These are phyloP conservation scores for Fusarium hainanense DNA, from an alignment of 2,329 filamentous ascomycete genomes.

Conservation along the genomic window DNA sequence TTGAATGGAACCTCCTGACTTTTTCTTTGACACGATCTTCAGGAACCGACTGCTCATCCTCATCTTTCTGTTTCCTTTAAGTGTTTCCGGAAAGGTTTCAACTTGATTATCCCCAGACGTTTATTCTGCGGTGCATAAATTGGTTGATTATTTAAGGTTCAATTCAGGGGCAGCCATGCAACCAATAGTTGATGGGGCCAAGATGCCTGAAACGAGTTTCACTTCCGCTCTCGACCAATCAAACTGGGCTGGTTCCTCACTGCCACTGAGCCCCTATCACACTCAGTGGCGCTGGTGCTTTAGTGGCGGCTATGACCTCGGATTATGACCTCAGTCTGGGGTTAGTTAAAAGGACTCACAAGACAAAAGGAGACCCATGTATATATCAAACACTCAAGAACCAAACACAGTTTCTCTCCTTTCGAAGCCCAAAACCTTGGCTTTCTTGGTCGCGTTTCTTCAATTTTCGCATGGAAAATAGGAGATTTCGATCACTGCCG, in stretches of 20 bases:
- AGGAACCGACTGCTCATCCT: slow-evolving; percentile 21
- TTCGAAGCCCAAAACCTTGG: neutral
- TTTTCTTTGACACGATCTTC: slow-evolving; percentile 23
- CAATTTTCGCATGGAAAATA: neutral
- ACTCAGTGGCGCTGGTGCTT: slow-evolving; percentile 18
- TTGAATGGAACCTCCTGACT: slow-evolving; percentile 6
- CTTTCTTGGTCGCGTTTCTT: neutral
- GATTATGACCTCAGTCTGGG: slow-evolving; percentile 27
- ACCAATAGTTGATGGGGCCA: slow-evolving; percentile 15
- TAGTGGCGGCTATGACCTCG: slow-evolving; percentile 26
- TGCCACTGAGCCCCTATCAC: slow-evolving; percentile 18
- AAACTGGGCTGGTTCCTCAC: slow-evolving; percentile 20
- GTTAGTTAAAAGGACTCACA: neutral
- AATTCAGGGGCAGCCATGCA: slow-evolving; percentile 28
- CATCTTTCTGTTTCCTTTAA: slow-evolving; percentile 30
- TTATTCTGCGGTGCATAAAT: slow-evolving; percentile 19
- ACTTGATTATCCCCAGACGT: slow-evolving; percentile 16
- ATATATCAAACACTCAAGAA: slow-evolving; percentile 14
- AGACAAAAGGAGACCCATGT: slow-evolving; percentile 11
- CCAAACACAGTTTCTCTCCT: slow-evolving; percentile 9
- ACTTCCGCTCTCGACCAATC: slow-evolving; percentile 30
- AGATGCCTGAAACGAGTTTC: slow-evolving; percentile 47
- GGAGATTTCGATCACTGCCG: slow-evolving; percentile 14
- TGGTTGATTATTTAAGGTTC: slow-evolving; percentile 1
- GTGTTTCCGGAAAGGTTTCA: slow-evolving; percentile 39